Evolutionary conservation across 805 yeast genomes (phyloP).

Genomic region (Metschnikowia proteae): DNA sequence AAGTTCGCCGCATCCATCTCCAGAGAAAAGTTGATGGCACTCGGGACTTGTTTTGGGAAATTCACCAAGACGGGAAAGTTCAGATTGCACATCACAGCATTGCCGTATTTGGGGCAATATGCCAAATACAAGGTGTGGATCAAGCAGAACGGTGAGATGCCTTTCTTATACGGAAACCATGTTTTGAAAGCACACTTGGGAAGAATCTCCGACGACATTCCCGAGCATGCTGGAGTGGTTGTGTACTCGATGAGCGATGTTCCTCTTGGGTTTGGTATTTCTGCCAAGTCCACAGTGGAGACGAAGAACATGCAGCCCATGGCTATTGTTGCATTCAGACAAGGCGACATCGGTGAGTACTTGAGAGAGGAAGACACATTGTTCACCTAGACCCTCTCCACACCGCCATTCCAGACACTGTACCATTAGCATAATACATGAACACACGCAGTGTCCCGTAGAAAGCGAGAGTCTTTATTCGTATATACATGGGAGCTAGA

Average conservation of each 20-base stretch:
- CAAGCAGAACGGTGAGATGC: slow-evolving; percentile 97
- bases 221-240: slow-evolving; percentile 95
- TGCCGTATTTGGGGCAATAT: slow-evolving; percentile 74
- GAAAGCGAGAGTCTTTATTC: background rate
- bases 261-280: slow-evolving; percentile 93
- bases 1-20: slow-evolving; percentile 88
- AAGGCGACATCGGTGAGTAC: slow-evolving; percentile 96
- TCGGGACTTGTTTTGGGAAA: slow-evolving; percentile 92
- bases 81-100: slow-evolving; percentile 89
- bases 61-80: slow-evolving; percentile 97
- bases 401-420: slow-evolving; percentile 1
- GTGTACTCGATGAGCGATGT: slow-evolving; percentile 88
- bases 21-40: slow-evolving; percentile 83
- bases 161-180: slow-evolving; percentile 93
- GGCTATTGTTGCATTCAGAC: slow-evolving; percentile 92
- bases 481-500: slow-evolving; percentile 14
- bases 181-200: slow-evolving; percentile 96
- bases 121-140: slow-evolving; percentile 96
- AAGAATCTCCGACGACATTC: slow-evolving; percentile 94
- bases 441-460: background rate
- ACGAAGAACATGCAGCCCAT: slow-evolving; percentile 88
- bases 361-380: slow-evolving; percentile 96
- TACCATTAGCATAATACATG: slow-evolving; percentile 12
- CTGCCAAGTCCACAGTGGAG: slow-evolving; percentile 88
- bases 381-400: slow-evolving; percentile 51